Evolutionary conservation across 2,329 filamentous ascomycete genomes (phyloP).

Genomic region (Coniella vitis): DNA sequence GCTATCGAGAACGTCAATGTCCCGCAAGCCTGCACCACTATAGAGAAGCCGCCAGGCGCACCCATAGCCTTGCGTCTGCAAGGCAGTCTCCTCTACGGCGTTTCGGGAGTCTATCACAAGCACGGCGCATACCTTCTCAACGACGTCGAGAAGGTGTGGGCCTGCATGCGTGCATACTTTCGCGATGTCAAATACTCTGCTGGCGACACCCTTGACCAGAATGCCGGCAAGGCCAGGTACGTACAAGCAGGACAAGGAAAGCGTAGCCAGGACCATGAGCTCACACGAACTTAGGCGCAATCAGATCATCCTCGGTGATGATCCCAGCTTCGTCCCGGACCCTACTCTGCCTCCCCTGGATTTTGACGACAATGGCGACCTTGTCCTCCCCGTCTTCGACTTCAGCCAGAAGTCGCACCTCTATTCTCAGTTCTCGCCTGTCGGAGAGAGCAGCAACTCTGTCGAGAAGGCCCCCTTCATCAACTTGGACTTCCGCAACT

Average conservation of each 20-base stretch:
- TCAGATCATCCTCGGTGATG: constrained; percentile 72
- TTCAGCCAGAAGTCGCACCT: constrained; percentile 32
- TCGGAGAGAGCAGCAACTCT: constrained; percentile 26
- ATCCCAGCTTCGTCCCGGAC: constrained; percentile 71
- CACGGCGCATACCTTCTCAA: constrained; percentile 81
- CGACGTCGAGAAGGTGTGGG: constrained; percentile 70
- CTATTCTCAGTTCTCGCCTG: constrained; percentile 40
- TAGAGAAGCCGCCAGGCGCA: constrained; percentile 67
- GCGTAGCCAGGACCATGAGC: background rate
- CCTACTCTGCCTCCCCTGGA: constrained; percentile 54
- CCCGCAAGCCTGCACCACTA: constrained; percentile 79
- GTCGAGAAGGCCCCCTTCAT: constrained; percentile 19
- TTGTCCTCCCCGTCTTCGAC: constrained; percentile 21
- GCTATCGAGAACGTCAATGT: constrained; percentile 86
- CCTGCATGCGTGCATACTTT: constrained; percentile 64
- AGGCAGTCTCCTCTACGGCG: constrained; percentile 78
- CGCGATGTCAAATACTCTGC: constrained; percentile 37
- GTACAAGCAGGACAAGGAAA: constrained; percentile 19
- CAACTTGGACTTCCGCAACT: constrained; percentile 14
- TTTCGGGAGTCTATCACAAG: constrained; percentile 78
- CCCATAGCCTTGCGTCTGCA: constrained; percentile 88
- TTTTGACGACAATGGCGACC: constrained; percentile 30
- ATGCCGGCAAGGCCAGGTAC: constrained; percentile 67
- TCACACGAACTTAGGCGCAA: constrained; percentile 52
- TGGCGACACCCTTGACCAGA: constrained; percentile 57